Conservation (phyloP, 192 early-diverging fungal species). For the Coemansia sp. region DNA sequence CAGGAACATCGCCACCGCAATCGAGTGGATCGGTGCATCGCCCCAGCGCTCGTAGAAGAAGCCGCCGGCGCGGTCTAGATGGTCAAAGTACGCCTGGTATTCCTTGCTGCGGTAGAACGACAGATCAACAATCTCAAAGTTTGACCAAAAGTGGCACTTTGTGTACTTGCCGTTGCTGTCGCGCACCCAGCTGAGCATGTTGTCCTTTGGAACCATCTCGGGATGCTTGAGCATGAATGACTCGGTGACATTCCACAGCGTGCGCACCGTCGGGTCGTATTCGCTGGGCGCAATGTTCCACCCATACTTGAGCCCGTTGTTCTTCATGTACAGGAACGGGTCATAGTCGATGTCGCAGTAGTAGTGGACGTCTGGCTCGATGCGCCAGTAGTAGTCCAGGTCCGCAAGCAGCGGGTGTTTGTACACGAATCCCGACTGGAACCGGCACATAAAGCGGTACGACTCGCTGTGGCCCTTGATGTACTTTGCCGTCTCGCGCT, state of each 20-base stretch:
- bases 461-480: constrained; percentile 45
- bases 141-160: constrained; percentile 74
- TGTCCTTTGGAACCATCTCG: constrained; percentile 53
- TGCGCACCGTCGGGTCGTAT: constrained; percentile 57
- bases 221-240: constrained; percentile 57
- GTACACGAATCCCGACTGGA: constrained; percentile 54
- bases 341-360: constrained; percentile 59
- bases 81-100: constrained; percentile 66
- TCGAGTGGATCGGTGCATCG: constrained; percentile 64
- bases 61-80: constrained; percentile 71
- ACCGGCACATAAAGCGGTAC: constrained; percentile 50
- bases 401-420: constrained; percentile 56
- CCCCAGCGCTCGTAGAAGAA: constrained; percentile 84
- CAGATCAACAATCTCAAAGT: constrained; percentile 81
- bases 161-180: constrained; percentile 47
- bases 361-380: constrained; percentile 60
- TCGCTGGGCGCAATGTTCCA: constrained; percentile 59
- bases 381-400: constrained; percentile 62
- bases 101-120: constrained; percentile 63
- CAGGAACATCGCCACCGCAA: constrained; percentile 56
- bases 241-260: constrained; percentile 46
- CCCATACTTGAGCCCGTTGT: constrained; percentile 51
- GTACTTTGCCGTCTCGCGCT: constrained; percentile 27
- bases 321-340: constrained; percentile 58
- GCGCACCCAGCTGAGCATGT: constrained; percentile 54